Percentiles rank a stretch among this genome's conserved stretches.
phyloP scores from a whole-genome alignment of 192 early-diverging fungal species.

The Backusella macrospora region DNA sequence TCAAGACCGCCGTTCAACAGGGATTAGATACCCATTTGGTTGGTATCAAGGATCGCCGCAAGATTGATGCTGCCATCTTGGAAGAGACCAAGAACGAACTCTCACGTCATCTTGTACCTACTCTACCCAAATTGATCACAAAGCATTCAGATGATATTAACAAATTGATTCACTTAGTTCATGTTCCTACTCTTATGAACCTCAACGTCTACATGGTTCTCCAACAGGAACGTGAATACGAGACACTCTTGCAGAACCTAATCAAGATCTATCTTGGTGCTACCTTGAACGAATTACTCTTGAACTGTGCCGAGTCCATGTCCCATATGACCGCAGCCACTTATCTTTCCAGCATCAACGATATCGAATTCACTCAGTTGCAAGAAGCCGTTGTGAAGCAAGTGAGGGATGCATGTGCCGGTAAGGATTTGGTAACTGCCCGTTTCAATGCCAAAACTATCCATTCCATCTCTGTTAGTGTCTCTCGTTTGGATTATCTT shows the following conservation, averaged over 20 bases:
- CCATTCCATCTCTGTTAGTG: slow-evolving; percentile 30
- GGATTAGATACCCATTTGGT: slow-evolving; percentile 21
- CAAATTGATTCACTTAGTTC: slow-evolving; percentile 44
- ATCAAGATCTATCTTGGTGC: slow-evolving; percentile 49
- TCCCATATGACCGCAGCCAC: slow-evolving; percentile 42
- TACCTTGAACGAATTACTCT: slow-evolving; percentile 41
- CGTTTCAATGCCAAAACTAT: slow-evolving; percentile 25
- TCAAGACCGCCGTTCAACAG: slow-evolving; percentile 29
- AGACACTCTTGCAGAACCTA: slow-evolving; percentile 49
- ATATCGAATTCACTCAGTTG: slow-evolving; percentile 42
- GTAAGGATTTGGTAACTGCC: slow-evolving; percentile 34
- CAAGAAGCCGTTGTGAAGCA: slow-evolving; percentile 34
- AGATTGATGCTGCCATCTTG: slow-evolving; percentile 36
- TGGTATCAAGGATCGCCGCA: slow-evolving; percentile 24
- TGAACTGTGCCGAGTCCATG: slow-evolving; percentile 44
- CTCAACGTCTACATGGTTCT: slow-evolving; percentile 51
- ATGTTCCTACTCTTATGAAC: slow-evolving; percentile 50
- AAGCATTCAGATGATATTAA: slow-evolving; percentile 50
- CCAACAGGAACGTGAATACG: slow-evolving; percentile 49
- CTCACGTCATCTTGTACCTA: slow-evolving; percentile 43
- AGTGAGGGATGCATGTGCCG: slow-evolving; percentile 34
- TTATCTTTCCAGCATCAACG: slow-evolving; percentile 39
- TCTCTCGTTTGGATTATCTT: slow-evolving; percentile 37
- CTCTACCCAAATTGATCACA: slow-evolving; percentile 46
- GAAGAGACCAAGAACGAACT: slow-evolving; percentile 46